Conservation (phyloP, 2,329 filamentous ascomycete species). For the Atkinsonella texensis region DNA sequence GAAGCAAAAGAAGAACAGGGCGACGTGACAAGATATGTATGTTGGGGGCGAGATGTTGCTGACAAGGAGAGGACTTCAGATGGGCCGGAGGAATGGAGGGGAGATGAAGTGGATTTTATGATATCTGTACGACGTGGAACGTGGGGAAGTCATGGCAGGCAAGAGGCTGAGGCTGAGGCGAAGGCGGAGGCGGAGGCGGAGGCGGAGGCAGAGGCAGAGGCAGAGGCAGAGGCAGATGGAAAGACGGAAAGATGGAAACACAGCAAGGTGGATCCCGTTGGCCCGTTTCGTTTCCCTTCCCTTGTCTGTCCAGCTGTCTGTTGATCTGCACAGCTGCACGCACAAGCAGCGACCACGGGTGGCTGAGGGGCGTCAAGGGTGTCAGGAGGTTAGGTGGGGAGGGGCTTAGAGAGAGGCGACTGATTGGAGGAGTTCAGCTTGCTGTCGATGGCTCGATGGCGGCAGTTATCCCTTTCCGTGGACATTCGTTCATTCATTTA, state of each 20-base stretch:
- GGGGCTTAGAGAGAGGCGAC: too few relatives aligned
- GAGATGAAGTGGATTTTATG: conserved; percentile 1
- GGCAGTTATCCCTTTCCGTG: too few relatives aligned
- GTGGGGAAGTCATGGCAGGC: background rate
- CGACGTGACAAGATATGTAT: background rate
- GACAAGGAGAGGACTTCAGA: background rate
- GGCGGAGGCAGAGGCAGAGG: background rate
- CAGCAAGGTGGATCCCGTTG: background rate
- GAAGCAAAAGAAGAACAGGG: background rate
- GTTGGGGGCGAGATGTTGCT: background rate
- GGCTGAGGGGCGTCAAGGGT: too few relatives aligned
- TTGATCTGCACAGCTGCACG: too few relatives aligned
- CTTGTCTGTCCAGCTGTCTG: background rate
- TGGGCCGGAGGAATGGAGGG: background rate
- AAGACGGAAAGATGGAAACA: background rate
- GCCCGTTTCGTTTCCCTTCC: too few relatives aligned
- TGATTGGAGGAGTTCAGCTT: too few relatives aligned
- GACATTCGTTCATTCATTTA: too few relatives aligned
- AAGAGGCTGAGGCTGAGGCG: background rate
- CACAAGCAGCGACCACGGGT: too few relatives aligned
- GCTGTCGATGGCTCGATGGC: too few relatives aligned
- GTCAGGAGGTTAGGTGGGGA: too few relatives aligned
- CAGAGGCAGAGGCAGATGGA: background rate
- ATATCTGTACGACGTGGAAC: background rate
- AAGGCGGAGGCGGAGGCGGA: background rate